phyloP scores from a whole-genome alignment of 192 early-diverging fungal genomes.

The Entrophospora sp. region DNA sequence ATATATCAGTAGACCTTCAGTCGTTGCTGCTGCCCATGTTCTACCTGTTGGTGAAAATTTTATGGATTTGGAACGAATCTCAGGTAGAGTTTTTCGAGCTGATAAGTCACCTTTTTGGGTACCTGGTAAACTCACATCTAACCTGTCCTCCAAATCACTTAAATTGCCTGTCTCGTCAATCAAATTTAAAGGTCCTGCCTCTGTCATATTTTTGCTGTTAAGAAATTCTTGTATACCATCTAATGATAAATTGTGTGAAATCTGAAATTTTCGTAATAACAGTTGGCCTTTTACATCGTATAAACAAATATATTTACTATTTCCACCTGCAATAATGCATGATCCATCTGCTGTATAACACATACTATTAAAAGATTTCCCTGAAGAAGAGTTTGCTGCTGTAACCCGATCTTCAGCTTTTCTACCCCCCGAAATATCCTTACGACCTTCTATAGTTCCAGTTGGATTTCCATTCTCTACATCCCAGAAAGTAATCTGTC shows the following conservation, averaged over 20 bases:
- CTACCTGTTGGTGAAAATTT: constrained; percentile 90
- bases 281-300: constrained; percentile 71
- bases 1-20: constrained; percentile 93
- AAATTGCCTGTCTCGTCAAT: constrained; percentile 79
- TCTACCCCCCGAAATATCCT: constrained; percentile 86
- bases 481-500: constrained; percentile 92
- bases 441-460: constrained; percentile 79
- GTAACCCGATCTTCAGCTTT: constrained; percentile 68
- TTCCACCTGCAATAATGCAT: constrained; percentile 88
- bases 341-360: constrained; percentile 93
- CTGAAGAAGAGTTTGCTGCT: constrained; percentile 72
- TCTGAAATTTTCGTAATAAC: constrained; percentile 83
- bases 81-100: constrained; percentile 63
- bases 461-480: constrained; percentile 62
- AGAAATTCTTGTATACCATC: constrained; percentile 89
- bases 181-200: constrained; percentile 78
- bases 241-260: constrained; percentile 85
- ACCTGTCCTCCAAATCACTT: constrained; percentile 78
- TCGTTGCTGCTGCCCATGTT: constrained; percentile 92
- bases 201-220: constrained; percentile 88
- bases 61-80: constrained; percentile 77
- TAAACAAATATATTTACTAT: constrained; percentile 91
- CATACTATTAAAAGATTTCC: constrained; percentile 85
- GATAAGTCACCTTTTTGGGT: constrained; percentile 79
- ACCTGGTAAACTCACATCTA: constrained; percentile 78